Percentiles rank a stretch among this genome's conserved stretches.
phyloP scores from a whole-genome alignment of 192 early-diverging fungal species.

The Phycomyces nitens region DNA sequence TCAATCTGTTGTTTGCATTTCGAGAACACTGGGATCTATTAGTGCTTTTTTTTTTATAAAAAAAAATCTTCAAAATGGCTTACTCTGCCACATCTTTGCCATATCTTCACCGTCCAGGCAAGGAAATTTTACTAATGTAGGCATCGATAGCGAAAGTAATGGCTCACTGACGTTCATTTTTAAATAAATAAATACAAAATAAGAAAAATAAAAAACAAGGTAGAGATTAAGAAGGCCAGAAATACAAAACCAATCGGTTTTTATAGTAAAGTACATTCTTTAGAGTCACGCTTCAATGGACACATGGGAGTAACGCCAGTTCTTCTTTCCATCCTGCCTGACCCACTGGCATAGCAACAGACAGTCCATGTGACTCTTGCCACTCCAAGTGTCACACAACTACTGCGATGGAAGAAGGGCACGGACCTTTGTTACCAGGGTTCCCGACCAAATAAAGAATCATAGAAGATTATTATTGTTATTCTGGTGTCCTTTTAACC shows the following conservation, averaged over 20 bases:
- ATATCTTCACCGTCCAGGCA: neutral
- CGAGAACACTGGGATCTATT: slow-evolving; percentile 21
- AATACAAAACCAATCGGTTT: neutral
- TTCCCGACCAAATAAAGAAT: too few species aligned
- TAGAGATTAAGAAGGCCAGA: neutral
- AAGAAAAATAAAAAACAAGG: neutral
- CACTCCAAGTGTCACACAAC: too few species aligned
- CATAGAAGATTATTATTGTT: too few species aligned
- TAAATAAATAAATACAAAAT: neutral
- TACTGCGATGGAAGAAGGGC: too few species aligned
- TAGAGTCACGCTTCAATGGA: slow-evolving; percentile 1
- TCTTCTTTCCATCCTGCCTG: too few species aligned
- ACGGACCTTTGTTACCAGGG: too few species aligned
- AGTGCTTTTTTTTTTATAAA: neutral
- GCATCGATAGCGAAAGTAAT: neutral
- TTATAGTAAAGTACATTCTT: neutral
- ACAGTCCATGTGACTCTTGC: neutral
- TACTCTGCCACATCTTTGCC: neutral
- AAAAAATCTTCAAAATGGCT: neutral
- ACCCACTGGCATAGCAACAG: neutral
- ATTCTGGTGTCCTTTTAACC: too few species aligned
- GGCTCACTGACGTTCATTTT: neutral
- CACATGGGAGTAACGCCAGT: neutral
- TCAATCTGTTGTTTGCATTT: slow-evolving; percentile 32
- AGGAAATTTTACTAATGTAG: neutral